Evolutionary conservation across 805 yeast species (phyloP).

Genomic region (Lachancea nothofagi): DNA sequence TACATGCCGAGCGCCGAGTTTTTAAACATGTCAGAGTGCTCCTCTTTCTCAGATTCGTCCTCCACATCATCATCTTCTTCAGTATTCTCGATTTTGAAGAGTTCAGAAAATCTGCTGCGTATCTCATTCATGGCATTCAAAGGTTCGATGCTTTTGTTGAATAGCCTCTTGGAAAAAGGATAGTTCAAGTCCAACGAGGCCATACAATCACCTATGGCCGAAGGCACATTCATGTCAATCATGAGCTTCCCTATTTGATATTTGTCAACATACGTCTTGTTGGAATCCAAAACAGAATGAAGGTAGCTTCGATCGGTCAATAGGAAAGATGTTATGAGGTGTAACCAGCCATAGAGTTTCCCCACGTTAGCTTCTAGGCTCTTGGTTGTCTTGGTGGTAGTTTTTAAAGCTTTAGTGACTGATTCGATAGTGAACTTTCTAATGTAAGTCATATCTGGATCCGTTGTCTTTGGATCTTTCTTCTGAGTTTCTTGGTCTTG

Average conservation of each 20-base stretch:
- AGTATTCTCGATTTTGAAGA: conserved; percentile 53
- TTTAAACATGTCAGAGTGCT: conserved; percentile 74
- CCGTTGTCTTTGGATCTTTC: conserved; percentile 47
- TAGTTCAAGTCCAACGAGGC: conserved; percentile 68
- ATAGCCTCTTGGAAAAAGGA: conserved; percentile 56
- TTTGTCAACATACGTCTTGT: conserved; percentile 51
- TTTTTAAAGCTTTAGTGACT: conserved; percentile 55
- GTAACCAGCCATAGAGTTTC: conserved; percentile 31
- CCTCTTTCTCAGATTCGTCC: conserved; percentile 60
- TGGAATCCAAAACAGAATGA: conserved; percentile 41
- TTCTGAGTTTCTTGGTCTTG: conserved; percentile 39
- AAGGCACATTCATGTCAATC: conserved; percentile 60
- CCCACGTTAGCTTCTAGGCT: conserved; percentile 23
- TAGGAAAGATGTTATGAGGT: conserved; percentile 26
- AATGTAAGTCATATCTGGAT: conserved; percentile 65
- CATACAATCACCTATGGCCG: conserved; percentile 52
- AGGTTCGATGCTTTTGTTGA: conserved; percentile 56
- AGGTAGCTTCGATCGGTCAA: conserved; percentile 29
- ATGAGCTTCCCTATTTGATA: conserved; percentile 59
- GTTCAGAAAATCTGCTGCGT: conserved; percentile 50
- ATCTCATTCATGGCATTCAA: conserved; percentile 52
- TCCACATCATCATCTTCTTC: conserved; percentile 53
- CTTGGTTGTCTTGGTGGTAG: conserved; percentile 33
- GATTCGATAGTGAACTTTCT: conserved; percentile 70
- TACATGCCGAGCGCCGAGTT: conserved; percentile 94